Evolutionary conservation across 2,329 filamentous ascomycete genomes (phyloP), one percentile per base, ranked within the genome.

Genomic region (Fusarium pininemorale): DNA sequence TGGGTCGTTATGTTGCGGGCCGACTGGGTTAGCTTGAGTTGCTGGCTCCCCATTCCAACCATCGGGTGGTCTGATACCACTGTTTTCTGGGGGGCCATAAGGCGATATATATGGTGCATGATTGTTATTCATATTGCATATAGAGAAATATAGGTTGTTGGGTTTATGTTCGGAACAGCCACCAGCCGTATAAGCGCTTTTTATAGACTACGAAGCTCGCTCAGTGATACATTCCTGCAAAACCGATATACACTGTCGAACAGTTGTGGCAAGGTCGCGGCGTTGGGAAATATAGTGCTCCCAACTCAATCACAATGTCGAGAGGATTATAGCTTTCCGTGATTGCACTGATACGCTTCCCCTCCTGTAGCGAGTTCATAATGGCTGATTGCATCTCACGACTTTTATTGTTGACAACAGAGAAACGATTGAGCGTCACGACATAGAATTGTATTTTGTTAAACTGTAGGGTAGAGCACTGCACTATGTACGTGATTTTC

Each of bases 261-360:
- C 4, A 26, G 6, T 3, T 13, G 7, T 15, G 6, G 8, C 3
- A 15, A 15, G 1, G 7, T 26, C 14, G 22, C 47, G 10, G 8
- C 14, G 30, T 9, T 10, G 0, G 20, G 15, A 7, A 10, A 5
- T 3, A 13, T 1, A 5, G 9, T 18, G 11, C 35, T n/a, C 6
- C 10, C 12, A 16, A 24, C 5, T 7, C 7, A 9, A 6, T 24
- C 15, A 2, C 5, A 12, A 10, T 38, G 5, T 28, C 3, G 10
- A 28, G 14, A 18, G 16, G 11, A 28, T n/a, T 11, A 6, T 2
- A 22, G 11, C 5, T 24, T 39, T 18, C 7, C 0, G 5, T 28
- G 7, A 15, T 20, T 10, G 2, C 35, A 28, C 14, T 54, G 24
- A 54, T 35, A 20, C 11, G 16, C 6, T 35, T 10, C 22, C 3